Evolutionary conservation across 2,329 filamentous ascomycete species (phyloP), one percentile per base, ranked within the genome.

Genomic region (Teratosphaeriaceae sp.): DNA sequence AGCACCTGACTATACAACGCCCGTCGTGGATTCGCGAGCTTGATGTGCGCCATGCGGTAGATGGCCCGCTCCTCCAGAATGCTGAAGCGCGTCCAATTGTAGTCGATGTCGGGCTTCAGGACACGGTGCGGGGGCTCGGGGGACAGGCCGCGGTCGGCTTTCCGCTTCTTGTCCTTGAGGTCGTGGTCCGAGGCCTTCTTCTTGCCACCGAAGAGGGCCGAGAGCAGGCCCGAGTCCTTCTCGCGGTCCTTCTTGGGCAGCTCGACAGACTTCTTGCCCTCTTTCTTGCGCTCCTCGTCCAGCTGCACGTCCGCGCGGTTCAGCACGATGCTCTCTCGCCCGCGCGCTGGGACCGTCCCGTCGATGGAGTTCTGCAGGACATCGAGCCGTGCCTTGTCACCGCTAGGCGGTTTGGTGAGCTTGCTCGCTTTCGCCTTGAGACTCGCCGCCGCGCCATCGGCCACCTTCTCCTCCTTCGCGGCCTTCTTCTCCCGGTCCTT

Each of bases 21-120:
- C 43, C 92, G 83, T 34, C 90, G 82, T 27, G 92, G 92, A 61
- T 98, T 97, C n/a, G 92, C 92, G 48, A 98, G 79, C 66, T 98
- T 98, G 68, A 97, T 94, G 63, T 98, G 92, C 15, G 92, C 92
- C 87, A 98, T 95, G 48, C 92, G 81, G 66, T 98, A 98, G 46
- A 98, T 98, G 16, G 92, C 92, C 46, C 92, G 79, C 69, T 98
- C 92, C 65, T 97, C 90, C 42, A 96, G 73, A 42, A 98, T 90
- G 11, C 88, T 88, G 59, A 97, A 98, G 33, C 92, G 77, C 1
- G 88, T 92, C 86, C 92, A 98, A 55, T 88, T 86, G 66, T 95
- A 98, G 65, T 97, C 90, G 49, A 96, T 76, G 59, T 97, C 90
- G 3, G 92, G 84, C 51, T 81, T 83, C 42, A 94, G 70, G 26